Evolutionary conservation across 2,329 filamentous ascomycete genomes (phyloP), one percentile per base, ranked within the genome.

Genomic region (Microsporum ferrugineum): DNA sequence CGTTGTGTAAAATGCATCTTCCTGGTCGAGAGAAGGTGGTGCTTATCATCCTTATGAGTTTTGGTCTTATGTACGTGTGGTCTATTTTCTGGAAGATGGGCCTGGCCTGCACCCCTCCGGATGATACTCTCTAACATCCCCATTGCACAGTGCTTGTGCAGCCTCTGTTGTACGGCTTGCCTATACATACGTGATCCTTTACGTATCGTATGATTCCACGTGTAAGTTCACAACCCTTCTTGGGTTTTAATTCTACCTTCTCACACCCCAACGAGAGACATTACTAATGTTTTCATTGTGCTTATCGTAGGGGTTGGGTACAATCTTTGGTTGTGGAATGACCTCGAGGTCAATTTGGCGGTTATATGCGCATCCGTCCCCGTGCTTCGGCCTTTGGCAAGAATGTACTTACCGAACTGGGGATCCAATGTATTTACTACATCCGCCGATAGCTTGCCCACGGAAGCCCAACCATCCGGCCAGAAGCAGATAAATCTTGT

Each of bases 301-400:
- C 27, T 31, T 51, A 8, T 8, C 8, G 29, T 33, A 66, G 65
- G 65, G 65, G 47, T 58, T 12, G 65, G 63, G 7, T 66, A 65
- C 57, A 62, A 64, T 7, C 58, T 63, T 29, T 66, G 65, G 63
- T 6, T 66, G 36, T 68, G 66, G 66, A 63, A 60, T 41, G 58
- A 47, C 6, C 33, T 68, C 39, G 66, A 68, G 49, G 62, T 64
- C 27, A 66, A 68, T 51, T 55, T 68, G 12, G 64, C 63, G n/a
- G 63, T 67, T 27, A 68, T 67, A 4, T 68, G 66, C 59, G 66
- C 66, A 8, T 67, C 64, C 12, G 23, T 65, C 23, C 66, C 66
- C 10, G 63, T 62, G n/a, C 59, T 68, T 36, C 61, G 65, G 2
- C 65, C 65, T 1, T 61, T 65, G 29, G 63, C 60, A 14, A 60